Evolutionary conservation across 2,329 filamentous ascomycete species (phyloP), one percentile per base, ranked within the genome.

Genomic region (Hysterium pulicare): DNA sequence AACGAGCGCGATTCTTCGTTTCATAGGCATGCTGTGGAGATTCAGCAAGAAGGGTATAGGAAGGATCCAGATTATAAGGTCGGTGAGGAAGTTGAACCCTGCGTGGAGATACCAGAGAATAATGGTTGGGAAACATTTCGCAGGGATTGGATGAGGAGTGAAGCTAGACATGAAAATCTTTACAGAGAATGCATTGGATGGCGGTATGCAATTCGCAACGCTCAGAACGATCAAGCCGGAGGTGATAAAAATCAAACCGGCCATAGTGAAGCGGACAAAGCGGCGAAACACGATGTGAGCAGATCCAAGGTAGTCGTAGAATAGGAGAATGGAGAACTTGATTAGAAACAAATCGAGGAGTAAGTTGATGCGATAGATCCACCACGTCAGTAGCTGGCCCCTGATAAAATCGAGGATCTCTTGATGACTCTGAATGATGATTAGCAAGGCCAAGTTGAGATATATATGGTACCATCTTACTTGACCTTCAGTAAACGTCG

Each of bases 1-100:
- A 7, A 55, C 30, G n/a, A 83, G 66, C 2, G 73, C 76, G 11
- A 75, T 54, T 49, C 78, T 77, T 37, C 76, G 72, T 4, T 65
- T 62, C 0, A 48, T 47, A 0, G 72, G 70, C 32, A 78, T 73
- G 21, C 38, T 49, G 41, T 71, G 67, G 1, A 78, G 63, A 4
- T 64, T 65, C 2, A 67, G 53, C 39, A 75, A 61, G 51, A 75
- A 66, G 2, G 68, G 62, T 4, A 74, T 64, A 0, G 72, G 72
- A 2, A 74, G 50, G 4, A 67, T 42, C 38, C 71, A 71, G 47
- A 74, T 67, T 5, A 70, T 44, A 13, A 62, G 47, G 44, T 72
- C 69, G 17, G 68, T 71, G 9, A 57, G 47, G 43, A 71, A 66
- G 30, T 69, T 71, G 53, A 69, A 63, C 33, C 55, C 47, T 6